These are phyloP conservation scores for Yamadazyma trypodendri DNA, from an alignment of 1,139 yeast genomes.

Conservation along the genomic window DNA sequence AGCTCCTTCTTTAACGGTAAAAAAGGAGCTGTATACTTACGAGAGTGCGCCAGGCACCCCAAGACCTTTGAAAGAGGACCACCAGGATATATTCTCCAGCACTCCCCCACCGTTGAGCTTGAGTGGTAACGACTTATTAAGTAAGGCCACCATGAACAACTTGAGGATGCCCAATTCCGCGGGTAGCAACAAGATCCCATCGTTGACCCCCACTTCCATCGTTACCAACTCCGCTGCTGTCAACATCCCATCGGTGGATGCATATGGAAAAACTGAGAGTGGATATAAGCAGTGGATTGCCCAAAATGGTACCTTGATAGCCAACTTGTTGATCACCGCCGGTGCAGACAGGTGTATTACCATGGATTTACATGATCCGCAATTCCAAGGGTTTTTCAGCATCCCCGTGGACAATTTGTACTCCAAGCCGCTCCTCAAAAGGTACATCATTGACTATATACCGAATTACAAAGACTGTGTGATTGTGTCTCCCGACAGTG, in stretches of 20 bases:
- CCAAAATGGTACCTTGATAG: constrained; percentile 90
- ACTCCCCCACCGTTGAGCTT: constrained; percentile 19
- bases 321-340: constrained; percentile 83
- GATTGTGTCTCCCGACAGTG: constrained; percentile 93
- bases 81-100: constrained; percentile 10
- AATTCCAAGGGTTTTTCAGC: constrained; percentile 90
- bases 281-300: constrained; percentile 96
- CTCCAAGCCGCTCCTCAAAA: constrained; percentile 79
- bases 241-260: constrained; percentile 34
- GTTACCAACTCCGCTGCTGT: constrained; percentile 33
- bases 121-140: constrained; percentile 12
- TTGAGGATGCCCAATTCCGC: constrained; percentile 12
- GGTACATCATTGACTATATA: constrained; percentile 70
- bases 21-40: constrained; percentile 48
- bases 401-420: constrained; percentile 90
- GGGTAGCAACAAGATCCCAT: constrained; percentile 11
- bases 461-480: constrained; percentile 78
- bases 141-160: constrained; percentile 17
- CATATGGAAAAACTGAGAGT: constrained; percentile 44
- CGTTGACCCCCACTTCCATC: constrained; percentile 26
- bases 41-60: constrained; percentile 71
- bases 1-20: constrained; percentile 41
- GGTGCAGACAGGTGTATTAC: constrained; percentile 97
- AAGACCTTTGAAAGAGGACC: constrained; percentile 30
- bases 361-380: constrained; percentile 96